Base-by-base conservation (phyloP, 2,329 filamentous ascomycete species). In the Immersiporthe knoxdaviesiana region DNA sequence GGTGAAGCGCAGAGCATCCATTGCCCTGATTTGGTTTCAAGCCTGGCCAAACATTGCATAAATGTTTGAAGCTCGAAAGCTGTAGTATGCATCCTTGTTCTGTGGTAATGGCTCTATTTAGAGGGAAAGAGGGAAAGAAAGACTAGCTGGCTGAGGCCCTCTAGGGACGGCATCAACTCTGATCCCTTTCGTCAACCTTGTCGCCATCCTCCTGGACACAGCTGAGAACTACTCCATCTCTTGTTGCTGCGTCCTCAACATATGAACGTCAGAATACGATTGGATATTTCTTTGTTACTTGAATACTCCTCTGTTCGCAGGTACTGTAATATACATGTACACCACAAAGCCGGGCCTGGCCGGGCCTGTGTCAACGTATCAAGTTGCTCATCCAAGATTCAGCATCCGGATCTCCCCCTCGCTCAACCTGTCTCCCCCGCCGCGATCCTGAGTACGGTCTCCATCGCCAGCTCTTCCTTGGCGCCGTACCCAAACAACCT, bases 401-500 rank as follows among this genome's bases (percentile, higher is more conserved):
- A 70, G 27, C 24, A 64, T 32, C n/a, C 50, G 10, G 4, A 65
- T 7, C 52, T 68, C 68, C 5, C 65, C 68, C 16, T 67, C 58
- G 47, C 65, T 70, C 60, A 70, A 47, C 3, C 27, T 16, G 41
- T 64, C 61, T 8, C 41, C 8, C 73, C 75, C 0, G 54, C 69
- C 0, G 74, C 74, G 30, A 78, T 73, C 44, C 78, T 73, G 52
- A 79, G 66, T 39, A 80, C 64, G 32, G 78, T 80, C 67, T 75
- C 78, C 39, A 68, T 67, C 0, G 78, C 79, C 63, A 80, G 71
- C 44, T 74, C 73, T 18, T 74, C 65, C 54, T 74, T 77, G 0
- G 71, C 72, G 8, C 78, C 78, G 10, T 78, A 65, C 2, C 79
- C 79, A 63, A 75, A 76, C 14, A 80, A 67, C 44, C 79, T 72